Percentiles rank a stretch among this genome's conserved stretches.
Evolutionary conservation across 257 asterid species (phyloP).

Genomic region (Coffea canephora): DNA sequence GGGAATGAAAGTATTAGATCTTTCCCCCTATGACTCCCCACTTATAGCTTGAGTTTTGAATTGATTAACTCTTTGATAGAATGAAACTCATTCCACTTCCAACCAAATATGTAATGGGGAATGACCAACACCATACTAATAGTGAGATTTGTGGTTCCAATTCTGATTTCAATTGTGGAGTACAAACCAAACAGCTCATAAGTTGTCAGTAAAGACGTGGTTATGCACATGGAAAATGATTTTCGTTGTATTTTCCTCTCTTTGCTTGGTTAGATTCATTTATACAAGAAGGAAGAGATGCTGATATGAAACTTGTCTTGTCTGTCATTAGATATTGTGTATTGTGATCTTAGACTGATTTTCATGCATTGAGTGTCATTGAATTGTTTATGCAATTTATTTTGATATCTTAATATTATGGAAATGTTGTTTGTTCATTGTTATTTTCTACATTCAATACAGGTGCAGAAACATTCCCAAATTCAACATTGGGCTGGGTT

Average conservation of each 20-base stretch:
- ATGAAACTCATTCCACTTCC: too few relatives aligned
- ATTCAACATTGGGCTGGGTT: conserved; percentile 52
- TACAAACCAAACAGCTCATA: too few relatives aligned
- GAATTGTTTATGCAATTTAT: background rate
- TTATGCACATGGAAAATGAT: background rate
- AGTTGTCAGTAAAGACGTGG: background rate
- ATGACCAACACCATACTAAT: too few relatives aligned
- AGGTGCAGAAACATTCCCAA: conserved; percentile 40
- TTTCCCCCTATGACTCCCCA: too few relatives aligned
- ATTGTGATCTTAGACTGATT: background rate
- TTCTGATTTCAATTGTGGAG: too few relatives aligned
- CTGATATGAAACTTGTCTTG: background rate
- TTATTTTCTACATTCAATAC: background rate
- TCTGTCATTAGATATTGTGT: too few relatives aligned
- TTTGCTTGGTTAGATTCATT: background rate
- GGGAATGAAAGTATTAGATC: too few relatives aligned
- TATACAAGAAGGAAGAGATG: background rate
- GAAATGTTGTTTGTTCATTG: background rate
- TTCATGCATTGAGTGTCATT: background rate
- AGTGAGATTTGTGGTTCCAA: too few relatives aligned
- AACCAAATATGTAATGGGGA: too few relatives aligned
- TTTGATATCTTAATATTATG: background rate
- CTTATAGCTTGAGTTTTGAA: too few relatives aligned
- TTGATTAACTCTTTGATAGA: too few relatives aligned
- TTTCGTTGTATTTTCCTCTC: background rate